Evolutionary conservation across 345 rosid species (phyloP), one percentile per base, ranked within the genome.

Genomic region (Brassica carinata): DNA sequence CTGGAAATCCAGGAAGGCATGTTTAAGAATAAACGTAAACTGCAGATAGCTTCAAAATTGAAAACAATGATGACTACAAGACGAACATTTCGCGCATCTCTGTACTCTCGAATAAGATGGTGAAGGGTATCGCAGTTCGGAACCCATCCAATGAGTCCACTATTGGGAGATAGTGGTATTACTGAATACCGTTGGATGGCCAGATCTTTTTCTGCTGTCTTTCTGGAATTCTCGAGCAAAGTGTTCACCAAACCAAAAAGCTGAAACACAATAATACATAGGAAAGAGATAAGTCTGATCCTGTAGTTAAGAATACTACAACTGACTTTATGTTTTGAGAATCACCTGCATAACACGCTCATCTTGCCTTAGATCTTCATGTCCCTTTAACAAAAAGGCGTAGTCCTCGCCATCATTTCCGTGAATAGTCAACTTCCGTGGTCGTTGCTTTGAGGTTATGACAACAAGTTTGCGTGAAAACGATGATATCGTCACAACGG

Each of bases 291-390:
- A 64, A 33, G 61, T 34, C 61, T 66, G 15, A 77, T 74, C 61
- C 18, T 64, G 17, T 43, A 71, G 55, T 61, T 69, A 30, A 53
- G 31, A 71, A 73, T 7, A 34, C 38, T 34, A 80, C 65, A 77
- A 70, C 55, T 70, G 36, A 33, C 29, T 5, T 51, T 58, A 3
- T 17, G 58, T 63, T 27, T 11, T 55, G 8, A 68, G 78, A 82
- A 34, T 17, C 73, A 95, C 99, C 98, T 96, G 99, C 99, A 96
- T 96, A 82, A 96, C 99, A 79, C 98, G 99, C 75, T 96, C 99
- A 87, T 96, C 98, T 77, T 96, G 99, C 83, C 99, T 97, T 59
- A 96, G 80, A 85, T 96, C 99, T 87, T 96, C 99, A 80, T 96
- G 99, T 34, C 99, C 98, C 87, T 96, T 96, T 74, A 96, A 87